Evolutionary conservation across 2,329 filamentous ascomycete genomes (phyloP).

Genomic region (Verticillium dahliae): DNA sequence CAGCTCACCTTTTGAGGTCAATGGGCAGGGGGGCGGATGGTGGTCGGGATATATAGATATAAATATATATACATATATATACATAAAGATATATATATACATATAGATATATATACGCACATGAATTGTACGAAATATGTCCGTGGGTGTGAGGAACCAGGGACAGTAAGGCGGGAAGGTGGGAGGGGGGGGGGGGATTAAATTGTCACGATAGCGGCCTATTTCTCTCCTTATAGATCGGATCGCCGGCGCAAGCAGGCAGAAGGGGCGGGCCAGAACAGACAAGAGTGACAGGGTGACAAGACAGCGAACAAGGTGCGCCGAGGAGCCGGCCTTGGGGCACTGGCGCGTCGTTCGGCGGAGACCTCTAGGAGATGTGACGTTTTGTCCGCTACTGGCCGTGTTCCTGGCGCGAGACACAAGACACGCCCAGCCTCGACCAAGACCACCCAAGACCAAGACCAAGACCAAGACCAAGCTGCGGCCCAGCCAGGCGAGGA

Average conservation of each 20-base stretch:
- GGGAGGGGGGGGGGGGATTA: not conserved
- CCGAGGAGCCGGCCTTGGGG: not conserved
- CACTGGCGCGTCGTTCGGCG: not conserved
- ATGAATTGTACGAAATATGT: not conserved
- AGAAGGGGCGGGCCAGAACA: no score
- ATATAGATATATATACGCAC: no score
- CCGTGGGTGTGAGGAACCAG: not conserved
- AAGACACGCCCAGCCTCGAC: not conserved
- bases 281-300: not conserved
- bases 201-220: not conserved
- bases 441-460: no score
- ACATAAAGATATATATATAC: no score
- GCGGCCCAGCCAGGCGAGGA: not conserved
- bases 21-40: not conserved
- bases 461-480: not conserved
- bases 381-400: not conserved
- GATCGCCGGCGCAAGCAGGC: not conserved
- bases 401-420: not conserved
- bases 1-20: not conserved
- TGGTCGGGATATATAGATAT: no score
- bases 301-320: not conserved
- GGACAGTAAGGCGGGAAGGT: not conserved
- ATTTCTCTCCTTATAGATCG: slow-evolving; percentile 14
- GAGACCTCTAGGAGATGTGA: not conserved
- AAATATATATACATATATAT: no score